Conservation (phyloP, 306 rosid genomes). For the Castanea crenata region DNA sequence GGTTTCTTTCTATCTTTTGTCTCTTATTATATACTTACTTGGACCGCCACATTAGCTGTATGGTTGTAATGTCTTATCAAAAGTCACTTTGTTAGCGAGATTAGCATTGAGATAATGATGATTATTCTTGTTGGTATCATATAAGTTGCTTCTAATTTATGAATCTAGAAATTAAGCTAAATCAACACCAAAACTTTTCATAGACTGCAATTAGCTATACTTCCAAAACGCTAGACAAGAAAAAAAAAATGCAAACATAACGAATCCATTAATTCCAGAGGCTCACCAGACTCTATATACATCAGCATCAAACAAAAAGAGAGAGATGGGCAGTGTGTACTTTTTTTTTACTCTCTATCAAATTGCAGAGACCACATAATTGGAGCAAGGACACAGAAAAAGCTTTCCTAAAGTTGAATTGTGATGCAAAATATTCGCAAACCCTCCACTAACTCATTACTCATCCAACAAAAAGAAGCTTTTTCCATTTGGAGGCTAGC, state of each 20-base stretch:
- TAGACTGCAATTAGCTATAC: background rate
- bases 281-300: background rate
- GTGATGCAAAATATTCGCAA: constrained; percentile 8
- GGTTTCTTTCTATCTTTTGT: no score
- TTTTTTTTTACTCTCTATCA: background rate
- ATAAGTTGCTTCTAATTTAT: background rate
- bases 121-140: no score
- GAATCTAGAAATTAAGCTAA: background rate
- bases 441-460: constrained; percentile 22
- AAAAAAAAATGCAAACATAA: background rate
- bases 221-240: background rate
- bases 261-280: background rate
- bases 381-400: constrained; percentile 3
- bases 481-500: background rate
- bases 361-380: background rate
- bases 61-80: no score
- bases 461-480: background rate
- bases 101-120: no score
- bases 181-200: background rate
- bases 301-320: constrained; percentile 18
- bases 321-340: background rate
- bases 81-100: no score
- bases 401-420: background rate
- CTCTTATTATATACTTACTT: no score
- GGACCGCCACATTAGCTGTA: no score